Conservation (phyloP, 805 yeast species). For the Spencermartinsiella europaea region DNA sequence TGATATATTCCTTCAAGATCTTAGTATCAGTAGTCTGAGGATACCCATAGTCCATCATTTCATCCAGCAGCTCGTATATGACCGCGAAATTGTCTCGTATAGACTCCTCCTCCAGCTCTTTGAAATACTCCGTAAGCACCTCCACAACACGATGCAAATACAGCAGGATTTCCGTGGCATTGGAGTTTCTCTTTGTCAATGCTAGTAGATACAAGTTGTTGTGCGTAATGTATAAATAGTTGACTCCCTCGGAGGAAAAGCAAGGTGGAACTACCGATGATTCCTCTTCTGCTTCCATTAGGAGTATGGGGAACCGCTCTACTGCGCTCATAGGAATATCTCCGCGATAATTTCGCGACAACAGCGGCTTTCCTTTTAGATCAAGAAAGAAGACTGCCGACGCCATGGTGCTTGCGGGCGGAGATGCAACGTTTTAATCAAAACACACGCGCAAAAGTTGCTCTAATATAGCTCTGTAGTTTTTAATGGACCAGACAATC, state of each 20-base stretch:
- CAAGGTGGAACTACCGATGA: conserved; percentile 41
- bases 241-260: conserved; percentile 43
- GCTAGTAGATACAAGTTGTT: conserved; percentile 42
- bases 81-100: conserved; percentile 68
- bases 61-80: conserved; percentile 80
- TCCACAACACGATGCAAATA: conserved; percentile 48
- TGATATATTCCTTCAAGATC: conserved; percentile 71
- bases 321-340: conserved; percentile 58
- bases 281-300: conserved; percentile 40
- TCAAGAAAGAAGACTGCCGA: conserved; percentile 68
- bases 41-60: conserved; percentile 84
- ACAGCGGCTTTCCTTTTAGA: conserved; percentile 59
- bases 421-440: too few relatives aligned
- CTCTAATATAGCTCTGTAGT: too few relatives aligned
- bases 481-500: too few relatives aligned
- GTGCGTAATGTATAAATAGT: conserved; percentile 50
- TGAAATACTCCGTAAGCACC: conserved; percentile 44
- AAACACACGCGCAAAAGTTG: too few relatives aligned
- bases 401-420: conserved; percentile 48
- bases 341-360: conserved; percentile 66
- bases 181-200: conserved; percentile 32
- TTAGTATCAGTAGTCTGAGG: conserved; percentile 79
- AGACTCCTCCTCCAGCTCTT: conserved; percentile 48
- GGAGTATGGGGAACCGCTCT: conserved; percentile 54
- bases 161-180: conserved; percentile 53